Evolutionary conservation across 352 stramenopile species (phyloP), one percentile per base, ranked within the genome.

Genomic region (Peronospora belbahrii): DNA sequence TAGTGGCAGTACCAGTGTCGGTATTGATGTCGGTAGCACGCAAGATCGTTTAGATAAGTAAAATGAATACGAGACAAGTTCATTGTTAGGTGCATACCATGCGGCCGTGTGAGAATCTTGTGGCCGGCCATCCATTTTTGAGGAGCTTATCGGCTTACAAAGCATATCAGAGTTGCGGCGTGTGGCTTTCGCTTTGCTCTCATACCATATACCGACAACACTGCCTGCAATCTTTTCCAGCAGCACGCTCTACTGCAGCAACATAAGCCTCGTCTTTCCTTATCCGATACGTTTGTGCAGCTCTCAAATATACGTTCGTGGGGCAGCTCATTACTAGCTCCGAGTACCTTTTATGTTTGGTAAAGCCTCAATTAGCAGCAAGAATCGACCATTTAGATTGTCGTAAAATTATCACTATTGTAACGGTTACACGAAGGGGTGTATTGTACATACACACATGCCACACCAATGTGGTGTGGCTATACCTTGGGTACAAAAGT

Each of bases 271-370:
- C 46, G 46, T 43, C 46, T 65, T 4, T n/a, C 54, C 1, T 56
- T 31, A 44, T 10, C 9, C 2, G 28, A 58, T 17, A 58, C 8
- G 22, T 54, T 8, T 37, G 39, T 15, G 47, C 58, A n/a, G 41
- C 49, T 34, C 27, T 79, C 28, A 74, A 64, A 25, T 83, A 83
- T 62, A 74, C 66, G 37, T 47, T 67, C 10, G 32, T 48, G n/a
- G 59, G 51, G 20, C 74, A 85, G 46, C 47, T 85, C 7, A 69
- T 83, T 35, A 57, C 71, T 4, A 44, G 58, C 22, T 70, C 59
- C 15, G 70, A 83, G 52, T 82, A 76, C 44, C 45, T 85, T 32
- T 65, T 85, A 45, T 59, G 54, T 20, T 42, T 84, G 2, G 60
- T 67, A 19, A 86, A 86, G 62, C 74, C 69, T 20, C 44, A 63